A percentile compares a stretch with the other conserved stretches of the same genome.
Evolutionary conservation across 257 asterid species (phyloP).

Genomic region (Plantago ovata): DNA sequence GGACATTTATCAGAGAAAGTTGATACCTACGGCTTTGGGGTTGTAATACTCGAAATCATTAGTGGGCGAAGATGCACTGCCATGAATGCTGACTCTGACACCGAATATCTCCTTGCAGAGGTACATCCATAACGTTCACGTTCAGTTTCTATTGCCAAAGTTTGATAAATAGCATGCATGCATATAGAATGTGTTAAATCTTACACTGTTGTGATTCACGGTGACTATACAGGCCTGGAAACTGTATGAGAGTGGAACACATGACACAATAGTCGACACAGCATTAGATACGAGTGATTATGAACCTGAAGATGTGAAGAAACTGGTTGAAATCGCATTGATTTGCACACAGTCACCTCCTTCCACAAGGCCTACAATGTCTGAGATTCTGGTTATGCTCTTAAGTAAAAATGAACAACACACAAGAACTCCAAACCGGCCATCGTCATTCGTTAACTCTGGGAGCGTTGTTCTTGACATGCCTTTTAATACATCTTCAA

Average conservation of each 20-base stretch:
- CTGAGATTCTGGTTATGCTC: constrained; percentile 69
- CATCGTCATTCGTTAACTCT: constrained; percentile 24
- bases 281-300: constrained; percentile 46
- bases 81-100: constrained; percentile 38
- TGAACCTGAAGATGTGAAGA: constrained; percentile 47
- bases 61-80: constrained; percentile 67
- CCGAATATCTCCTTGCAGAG: constrained; percentile 68
- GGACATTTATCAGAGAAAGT: constrained; percentile 87
- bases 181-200: too few species aligned
- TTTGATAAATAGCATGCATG: too few species aligned
- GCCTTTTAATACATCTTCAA: constrained; percentile 10
- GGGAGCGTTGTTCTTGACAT: constrained; percentile 29
- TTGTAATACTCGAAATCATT: constrained; percentile 62
- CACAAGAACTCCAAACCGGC: constrained; percentile 29
- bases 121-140: constrained; percentile 20
- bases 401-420: constrained; percentile 33
- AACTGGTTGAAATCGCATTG: constrained; percentile 60
- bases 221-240: constrained; percentile 61
- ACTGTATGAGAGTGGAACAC: constrained; percentile 48
- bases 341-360: constrained; percentile 69
- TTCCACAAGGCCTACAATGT: constrained; percentile 73
- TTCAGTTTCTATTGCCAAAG: too few species aligned
- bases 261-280: constrained; percentile 51
- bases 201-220: too few species aligned
- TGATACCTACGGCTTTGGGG: constrained; percentile 76